These are phyloP conservation scores for Obelidium mucronatum DNA, from an alignment of 192 early-diverging fungal species.

Conservation along the genomic window DNA sequence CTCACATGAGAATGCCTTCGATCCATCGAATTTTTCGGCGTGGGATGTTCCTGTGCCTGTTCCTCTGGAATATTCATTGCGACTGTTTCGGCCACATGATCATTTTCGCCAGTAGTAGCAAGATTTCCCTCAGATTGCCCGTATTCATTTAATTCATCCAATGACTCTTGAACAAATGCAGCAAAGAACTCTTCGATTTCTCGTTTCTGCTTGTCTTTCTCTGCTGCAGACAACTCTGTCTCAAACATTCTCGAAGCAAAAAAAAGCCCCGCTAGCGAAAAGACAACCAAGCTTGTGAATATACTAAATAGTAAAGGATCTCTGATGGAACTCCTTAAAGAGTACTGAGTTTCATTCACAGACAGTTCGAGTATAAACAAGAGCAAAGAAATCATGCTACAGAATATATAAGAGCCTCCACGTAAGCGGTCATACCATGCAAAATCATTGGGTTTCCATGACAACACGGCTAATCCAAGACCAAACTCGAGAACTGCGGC, in stretches of 20 bases:
- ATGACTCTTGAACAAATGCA: not conserved
- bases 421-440: not conserved
- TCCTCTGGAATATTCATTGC: too few relatives aligned
- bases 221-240: not conserved
- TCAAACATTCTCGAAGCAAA: not conserved
- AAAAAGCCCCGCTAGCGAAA: not conserved
- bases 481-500: not conserved
- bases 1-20: too few relatives aligned
- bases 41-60: too few relatives aligned
- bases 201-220: not conserved
- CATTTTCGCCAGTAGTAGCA: too few relatives aligned
- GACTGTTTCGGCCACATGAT: too few relatives aligned
- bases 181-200: not conserved
- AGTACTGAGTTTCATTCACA: not conserved
- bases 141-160: too few relatives aligned
- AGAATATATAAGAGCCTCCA: not conserved
- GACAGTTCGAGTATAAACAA: not conserved
- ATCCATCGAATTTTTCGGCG: too few relatives aligned
- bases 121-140: too few relatives aligned
- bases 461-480: not conserved
- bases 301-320: not conserved
- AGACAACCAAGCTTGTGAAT: not conserved
- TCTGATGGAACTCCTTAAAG: not conserved
- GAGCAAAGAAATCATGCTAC: not conserved
- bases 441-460: not conserved